These are phyloP conservation scores for Ensete ventricosum DNA, from an alignment of 176 grass and related monocot genomes.

Conservation along the genomic window DNA sequence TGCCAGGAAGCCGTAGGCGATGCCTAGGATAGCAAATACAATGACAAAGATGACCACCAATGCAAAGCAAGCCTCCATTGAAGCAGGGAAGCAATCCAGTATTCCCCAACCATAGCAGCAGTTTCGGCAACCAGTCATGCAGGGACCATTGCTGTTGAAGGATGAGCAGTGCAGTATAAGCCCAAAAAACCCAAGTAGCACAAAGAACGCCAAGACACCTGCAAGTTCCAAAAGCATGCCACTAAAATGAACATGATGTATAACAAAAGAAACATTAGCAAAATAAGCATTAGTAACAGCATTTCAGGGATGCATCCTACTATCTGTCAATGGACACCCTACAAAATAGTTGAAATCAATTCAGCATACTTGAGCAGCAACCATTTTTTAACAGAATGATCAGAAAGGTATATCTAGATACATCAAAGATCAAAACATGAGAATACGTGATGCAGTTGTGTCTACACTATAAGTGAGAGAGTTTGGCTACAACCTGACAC, in stretches of 20 bases:
- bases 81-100: slow-evolving; percentile 84
- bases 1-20: slow-evolving; percentile 83
- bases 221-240: slow-evolving; percentile 11
- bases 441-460: neutral
- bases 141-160: slow-evolving; percentile 74
- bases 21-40: slow-evolving; percentile 76
- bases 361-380: neutral
- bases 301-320: neutral
- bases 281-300: no score
- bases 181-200: slow-evolving; percentile 83
- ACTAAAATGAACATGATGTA: neutral
- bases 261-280: no score
- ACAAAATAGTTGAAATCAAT: neutral
- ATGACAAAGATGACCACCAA: slow-evolving; percentile 81
- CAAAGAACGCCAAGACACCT: slow-evolving; percentile 91
- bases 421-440: neutral
- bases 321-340: neutral
- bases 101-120: slow-evolving; percentile 98
- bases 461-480: neutral
- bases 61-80: slow-evolving; percentile 88
- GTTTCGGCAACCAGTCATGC: slow-evolving; percentile 74
- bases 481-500: neutral
- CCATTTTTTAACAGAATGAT: neutral
- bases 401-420: neutral
- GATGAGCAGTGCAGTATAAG: slow-evolving; percentile 84